Base-by-base conservation (phyloP, 495 filamentous ascomycete species). In the Cercophora sp. region DNA sequence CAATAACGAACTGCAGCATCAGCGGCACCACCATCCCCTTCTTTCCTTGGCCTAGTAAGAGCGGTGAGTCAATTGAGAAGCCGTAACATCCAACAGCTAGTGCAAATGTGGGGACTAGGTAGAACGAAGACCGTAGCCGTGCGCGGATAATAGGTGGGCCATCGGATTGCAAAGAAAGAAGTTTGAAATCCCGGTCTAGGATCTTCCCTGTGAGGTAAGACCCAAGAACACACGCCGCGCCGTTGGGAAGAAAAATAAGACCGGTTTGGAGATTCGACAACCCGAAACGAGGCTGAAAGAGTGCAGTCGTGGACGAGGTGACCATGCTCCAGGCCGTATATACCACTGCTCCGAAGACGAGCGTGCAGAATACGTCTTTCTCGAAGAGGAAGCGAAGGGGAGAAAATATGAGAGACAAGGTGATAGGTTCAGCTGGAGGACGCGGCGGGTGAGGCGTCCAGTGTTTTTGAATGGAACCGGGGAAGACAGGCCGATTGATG, bases 91-190 rank as follows among this genome's bases (percentile, higher is more conserved):
- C 59, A 1, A 79, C 63, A 1, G 64, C 55, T 11, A 57, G 42
- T 2, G 69, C 57, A 22, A 67, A 70, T 3, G 76, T 29, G 2
- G 64, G 40, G 27, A 74, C 54, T 2, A 75, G 29, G 3, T 50
- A 59, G 54, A 46, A 52, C 2, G 56, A 47, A 1, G 62, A 64
- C 1, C 62, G 56, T 22, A 86, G 64, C 5, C 85, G 72, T 1
- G 84, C 83, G 29, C 73, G 67, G 54, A 85, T 82, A 39, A 88
- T 79, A 3, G 84, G 85, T n/a, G n/a, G n/a, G n/a, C n/a, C n/a
- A n/a, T n/a, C n/a, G n/a, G n/a, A n/a, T n/a, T n/a, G n/a, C n/a
- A n/a, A n/a, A n/a, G n/a, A n/a, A 47, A 86, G 86, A 8, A 58
- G 45, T 8, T 39, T 11, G 44, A 62, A 67, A 43, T 67, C 62